These are phyloP conservation scores for Teratosphaeria zuluensis DNA, from an alignment of 2,329 filamentous ascomycete genomes.

Conservation along the genomic window DNA sequence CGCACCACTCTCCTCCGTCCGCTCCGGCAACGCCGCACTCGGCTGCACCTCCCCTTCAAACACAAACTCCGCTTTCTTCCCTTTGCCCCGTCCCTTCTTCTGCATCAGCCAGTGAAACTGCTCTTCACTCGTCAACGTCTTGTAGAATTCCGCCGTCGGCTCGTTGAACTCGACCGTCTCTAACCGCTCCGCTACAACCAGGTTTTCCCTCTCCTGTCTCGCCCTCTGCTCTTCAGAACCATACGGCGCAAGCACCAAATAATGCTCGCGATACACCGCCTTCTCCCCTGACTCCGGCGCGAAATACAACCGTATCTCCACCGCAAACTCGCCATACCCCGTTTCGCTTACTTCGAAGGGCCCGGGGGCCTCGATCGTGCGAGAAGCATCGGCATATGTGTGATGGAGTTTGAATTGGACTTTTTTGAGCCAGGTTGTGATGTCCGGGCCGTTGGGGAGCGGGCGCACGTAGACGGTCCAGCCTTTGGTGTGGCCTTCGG, in stretches of 20 bases:
- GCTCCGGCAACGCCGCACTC: slow-evolving; percentile 65
- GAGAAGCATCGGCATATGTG: slow-evolving; percentile 83
- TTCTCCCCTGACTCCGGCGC: slow-evolving; percentile 82
- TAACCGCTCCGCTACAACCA: slow-evolving; percentile 71
- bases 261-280: slow-evolving; percentile 89
- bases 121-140: slow-evolving; percentile 67
- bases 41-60: slow-evolving; percentile 48
- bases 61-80: slow-evolving; percentile 39
- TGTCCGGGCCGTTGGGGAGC: slow-evolving; percentile 71
- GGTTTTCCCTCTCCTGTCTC: slow-evolving; percentile 52
- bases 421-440: slow-evolving; percentile 91
- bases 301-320: slow-evolving; percentile 92
- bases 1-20: slow-evolving; percentile 58
- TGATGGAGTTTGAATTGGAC: slow-evolving; percentile 98
- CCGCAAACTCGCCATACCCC: slow-evolving; percentile 96
- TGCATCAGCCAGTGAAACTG: slow-evolving; percentile 44
- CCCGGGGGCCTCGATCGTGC: slow-evolving; percentile 65
- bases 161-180: slow-evolving; percentile 98
- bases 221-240: slow-evolving; percentile 63
- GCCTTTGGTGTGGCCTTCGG: slow-evolving; percentile 88
- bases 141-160: slow-evolving; percentile 85
- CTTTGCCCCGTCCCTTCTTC: slow-evolving; percentile 48
- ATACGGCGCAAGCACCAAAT: slow-evolving; percentile 82
- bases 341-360: slow-evolving; percentile 84
- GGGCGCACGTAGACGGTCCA: slow-evolving; percentile 94